Conservation (phyloP, 2,329 filamentous ascomycete species). For the Penicillium occitanis region DNA sequence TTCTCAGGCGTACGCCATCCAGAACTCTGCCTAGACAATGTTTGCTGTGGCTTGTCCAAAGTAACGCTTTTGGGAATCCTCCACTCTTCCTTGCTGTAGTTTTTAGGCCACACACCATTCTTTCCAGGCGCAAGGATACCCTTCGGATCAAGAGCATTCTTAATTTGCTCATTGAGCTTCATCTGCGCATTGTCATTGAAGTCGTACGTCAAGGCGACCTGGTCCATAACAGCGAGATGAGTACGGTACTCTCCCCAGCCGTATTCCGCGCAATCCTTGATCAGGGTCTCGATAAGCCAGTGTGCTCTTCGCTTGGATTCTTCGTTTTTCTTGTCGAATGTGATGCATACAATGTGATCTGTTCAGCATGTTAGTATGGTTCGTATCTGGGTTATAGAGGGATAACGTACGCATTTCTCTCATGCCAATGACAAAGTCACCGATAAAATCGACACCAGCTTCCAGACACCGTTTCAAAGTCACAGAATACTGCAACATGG, state of each 20-base stretch:
- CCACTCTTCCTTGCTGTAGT: background rate
- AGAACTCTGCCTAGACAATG: background rate
- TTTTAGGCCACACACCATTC: conserved; percentile 44
- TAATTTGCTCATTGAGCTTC: conserved; percentile 41
- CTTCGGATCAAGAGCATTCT: conserved; percentile 50
- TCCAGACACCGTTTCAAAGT: conserved; percentile 36
- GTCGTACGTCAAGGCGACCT: conserved; percentile 45
- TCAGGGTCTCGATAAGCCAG: background rate
- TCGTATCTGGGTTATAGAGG: too few relatives aligned
- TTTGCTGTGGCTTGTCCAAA: background rate
- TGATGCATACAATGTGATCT: background rate
- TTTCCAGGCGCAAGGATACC: conserved; percentile 50
- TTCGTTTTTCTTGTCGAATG: background rate
- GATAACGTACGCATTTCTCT: background rate
- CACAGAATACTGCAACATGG: conserved; percentile 46
- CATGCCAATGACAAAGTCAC: background rate
- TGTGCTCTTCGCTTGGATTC: background rate
- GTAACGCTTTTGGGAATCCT: background rate
- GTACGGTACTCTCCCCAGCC: conserved; percentile 21
- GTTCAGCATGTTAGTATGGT: background rate
- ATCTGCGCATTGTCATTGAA: conserved; percentile 41
- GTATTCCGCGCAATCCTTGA: conserved; percentile 11
- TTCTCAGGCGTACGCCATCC: background rate
- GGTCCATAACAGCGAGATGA: conserved; percentile 20
- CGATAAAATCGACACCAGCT: background rate